These are phyloP conservation scores for Paulownia fortunei DNA, from an alignment of 257 asterid species.

Conservation along the genomic window DNA sequence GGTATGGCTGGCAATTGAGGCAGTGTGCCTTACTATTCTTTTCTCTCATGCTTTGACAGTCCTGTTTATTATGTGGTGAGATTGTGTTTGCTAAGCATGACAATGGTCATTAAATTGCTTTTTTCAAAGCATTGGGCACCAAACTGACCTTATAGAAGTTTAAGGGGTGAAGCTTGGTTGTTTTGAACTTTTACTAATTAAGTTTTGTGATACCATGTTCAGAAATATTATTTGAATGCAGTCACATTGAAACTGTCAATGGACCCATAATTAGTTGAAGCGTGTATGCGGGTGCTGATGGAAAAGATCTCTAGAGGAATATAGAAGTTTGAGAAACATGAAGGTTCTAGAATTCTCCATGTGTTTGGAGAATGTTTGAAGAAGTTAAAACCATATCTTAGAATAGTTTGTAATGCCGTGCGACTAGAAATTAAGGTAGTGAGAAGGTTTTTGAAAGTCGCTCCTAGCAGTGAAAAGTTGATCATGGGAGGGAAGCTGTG, in stretches of 20 bases:
- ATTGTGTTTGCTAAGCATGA: background rate
- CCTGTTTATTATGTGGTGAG: conserved; percentile 7
- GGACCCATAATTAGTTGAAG: conserved; percentile 4
- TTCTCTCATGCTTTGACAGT: background rate
- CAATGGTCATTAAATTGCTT: background rate
- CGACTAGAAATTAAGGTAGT: background rate
- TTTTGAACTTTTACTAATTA: background rate
- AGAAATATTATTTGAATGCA: background rate
- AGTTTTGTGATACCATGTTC: background rate
- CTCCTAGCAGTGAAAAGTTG: background rate
- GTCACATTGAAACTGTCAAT: conserved; percentile 1
- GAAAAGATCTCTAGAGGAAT: background rate
- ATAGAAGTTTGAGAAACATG: conserved; percentile 8
- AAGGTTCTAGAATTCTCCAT: background rate
- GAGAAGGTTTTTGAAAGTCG: background rate
- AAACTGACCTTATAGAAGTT: background rate
- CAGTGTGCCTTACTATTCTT: background rate
- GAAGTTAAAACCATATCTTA: background rate
- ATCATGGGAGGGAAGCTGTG: background rate
- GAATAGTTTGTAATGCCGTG: background rate
- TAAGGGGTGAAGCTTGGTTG: background rate
- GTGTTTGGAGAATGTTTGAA: background rate
- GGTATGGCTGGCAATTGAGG: background rate
- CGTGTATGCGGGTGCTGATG: background rate
- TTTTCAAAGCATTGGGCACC: background rate